These are phyloP conservation scores for Boletus barrowsii DNA, from an alignment of 768 basidiomycete species.

Conservation along the genomic window DNA sequence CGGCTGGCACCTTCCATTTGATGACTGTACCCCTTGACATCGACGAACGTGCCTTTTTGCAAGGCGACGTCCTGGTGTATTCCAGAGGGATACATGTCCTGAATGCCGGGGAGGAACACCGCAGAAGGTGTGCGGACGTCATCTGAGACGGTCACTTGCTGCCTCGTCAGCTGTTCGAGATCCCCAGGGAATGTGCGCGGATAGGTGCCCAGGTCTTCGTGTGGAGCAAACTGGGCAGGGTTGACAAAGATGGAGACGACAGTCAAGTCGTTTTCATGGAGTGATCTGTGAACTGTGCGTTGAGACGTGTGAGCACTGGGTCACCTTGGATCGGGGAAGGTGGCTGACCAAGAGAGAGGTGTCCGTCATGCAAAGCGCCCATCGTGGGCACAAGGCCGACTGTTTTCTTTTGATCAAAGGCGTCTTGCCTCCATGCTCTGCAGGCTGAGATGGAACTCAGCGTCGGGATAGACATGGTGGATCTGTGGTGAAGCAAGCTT, in stretches of 20 bases:
- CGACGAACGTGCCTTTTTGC: conserved; percentile 88
- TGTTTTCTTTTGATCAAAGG: conserved; percentile 52
- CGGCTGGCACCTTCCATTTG: conserved; percentile 90
- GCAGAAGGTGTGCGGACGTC: conserved; percentile 50
- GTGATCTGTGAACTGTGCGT: conserved; percentile 66
- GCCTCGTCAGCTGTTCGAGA: conserved; percentile 53
- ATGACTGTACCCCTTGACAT: conserved; percentile 86
- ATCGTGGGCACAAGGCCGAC: conserved; percentile 98
- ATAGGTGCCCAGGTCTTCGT: conserved; percentile 90
- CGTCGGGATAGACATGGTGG: conserved; percentile 36
- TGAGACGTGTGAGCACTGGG: background rate
- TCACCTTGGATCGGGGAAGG: conserved; percentile 16
- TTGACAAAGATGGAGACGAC: conserved; percentile 97
- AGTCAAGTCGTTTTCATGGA: conserved; percentile 78
- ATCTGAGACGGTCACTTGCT: conserved; percentile 30
- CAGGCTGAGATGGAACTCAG: conserved; percentile 61
- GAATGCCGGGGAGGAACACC: conserved; percentile 75
- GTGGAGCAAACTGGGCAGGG: conserved; percentile 94
- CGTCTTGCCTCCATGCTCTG: conserved; percentile 71
- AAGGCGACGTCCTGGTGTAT: conserved; percentile 69
- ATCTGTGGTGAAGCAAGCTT: background rate
- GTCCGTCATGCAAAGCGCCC: conserved; percentile 95
- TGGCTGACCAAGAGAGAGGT: conserved; percentile 78
- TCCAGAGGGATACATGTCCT: conserved; percentile 92
- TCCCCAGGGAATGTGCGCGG: conserved; percentile 83